phyloP scores from a whole-genome alignment of 306 rosid species.

The Cucumis hystrix region DNA sequence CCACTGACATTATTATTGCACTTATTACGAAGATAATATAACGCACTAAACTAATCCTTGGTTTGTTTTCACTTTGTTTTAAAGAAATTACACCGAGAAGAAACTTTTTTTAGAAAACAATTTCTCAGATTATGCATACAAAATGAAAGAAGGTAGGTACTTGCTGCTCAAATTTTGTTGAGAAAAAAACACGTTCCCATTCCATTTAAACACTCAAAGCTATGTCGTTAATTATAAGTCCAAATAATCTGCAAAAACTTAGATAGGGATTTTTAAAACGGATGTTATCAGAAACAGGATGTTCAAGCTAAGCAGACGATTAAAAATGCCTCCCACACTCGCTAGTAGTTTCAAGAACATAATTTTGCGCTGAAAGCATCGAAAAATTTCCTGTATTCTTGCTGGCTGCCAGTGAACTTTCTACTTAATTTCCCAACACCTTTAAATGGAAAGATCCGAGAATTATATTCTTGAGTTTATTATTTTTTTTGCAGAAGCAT shows the following conservation, averaged over 20 bases:
- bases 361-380: background rate
- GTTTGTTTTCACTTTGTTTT: background rate
- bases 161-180: background rate
- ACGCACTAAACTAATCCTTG: background rate
- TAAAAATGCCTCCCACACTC: background rate
- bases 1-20: background rate
- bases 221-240: background rate
- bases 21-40: background rate
- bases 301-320: background rate
- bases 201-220: background rate
- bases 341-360: background rate
- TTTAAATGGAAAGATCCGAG: background rate
- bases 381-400: background rate
- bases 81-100: background rate
- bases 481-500: background rate
- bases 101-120: background rate
- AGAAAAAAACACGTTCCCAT: background rate
- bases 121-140: background rate
- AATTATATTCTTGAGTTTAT: background rate
- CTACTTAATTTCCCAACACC: background rate
- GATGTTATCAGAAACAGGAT: background rate
- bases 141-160: background rate
- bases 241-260: background rate
- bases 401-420: background rate
- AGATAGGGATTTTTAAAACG: background rate